phyloP scores from a whole-genome alignment of 2,329 filamentous ascomycete genomes.

The Aspergillus sergii region DNA sequence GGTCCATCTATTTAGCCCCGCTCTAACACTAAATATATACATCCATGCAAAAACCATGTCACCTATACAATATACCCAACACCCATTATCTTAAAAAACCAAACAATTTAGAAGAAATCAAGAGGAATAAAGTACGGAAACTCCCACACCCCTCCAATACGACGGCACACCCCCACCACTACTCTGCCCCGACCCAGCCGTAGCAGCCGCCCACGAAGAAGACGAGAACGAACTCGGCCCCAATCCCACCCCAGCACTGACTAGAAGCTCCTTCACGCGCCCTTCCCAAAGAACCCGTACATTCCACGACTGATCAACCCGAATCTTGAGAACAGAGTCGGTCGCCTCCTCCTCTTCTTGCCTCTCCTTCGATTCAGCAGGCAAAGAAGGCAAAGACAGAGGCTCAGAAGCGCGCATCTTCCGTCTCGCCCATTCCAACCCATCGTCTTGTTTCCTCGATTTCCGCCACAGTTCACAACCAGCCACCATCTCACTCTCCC shows the following conservation, averaged over 20 bases:
- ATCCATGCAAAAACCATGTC: slow-evolving; percentile 2
- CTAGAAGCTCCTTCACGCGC: slow-evolving; percentile 85
- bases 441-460: slow-evolving; percentile 49
- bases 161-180: slow-evolving; percentile 33
- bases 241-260: slow-evolving; percentile 84
- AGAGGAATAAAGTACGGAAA: slow-evolving; percentile 47
- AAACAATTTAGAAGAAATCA: slow-evolving; percentile 22
- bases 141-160: slow-evolving; percentile 46
- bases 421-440: slow-evolving; percentile 44
- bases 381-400: slow-evolving; percentile 17
- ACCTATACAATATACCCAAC: not conserved
- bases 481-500: slow-evolving; percentile 90
- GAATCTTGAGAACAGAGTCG: slow-evolving; percentile 84
- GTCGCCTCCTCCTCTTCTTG: slow-evolving; percentile 62
- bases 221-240: slow-evolving; percentile 55
- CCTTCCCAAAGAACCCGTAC: slow-evolving; percentile 92
- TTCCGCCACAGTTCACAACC: slow-evolving; percentile 88
- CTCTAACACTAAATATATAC: slow-evolving; percentile 6
- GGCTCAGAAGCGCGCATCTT: slow-evolving; percentile 36
- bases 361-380: not conserved
- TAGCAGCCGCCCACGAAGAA: slow-evolving; percentile 28
- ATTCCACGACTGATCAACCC: slow-evolving; percentile 83
- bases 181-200: slow-evolving; percentile 26
- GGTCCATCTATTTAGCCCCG: not conserved
- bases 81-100: not conserved